These are phyloP conservation scores for Fusarium goolgardi DNA, from an alignment of 2,329 filamentous ascomycete genomes.

Conservation along the genomic window DNA sequence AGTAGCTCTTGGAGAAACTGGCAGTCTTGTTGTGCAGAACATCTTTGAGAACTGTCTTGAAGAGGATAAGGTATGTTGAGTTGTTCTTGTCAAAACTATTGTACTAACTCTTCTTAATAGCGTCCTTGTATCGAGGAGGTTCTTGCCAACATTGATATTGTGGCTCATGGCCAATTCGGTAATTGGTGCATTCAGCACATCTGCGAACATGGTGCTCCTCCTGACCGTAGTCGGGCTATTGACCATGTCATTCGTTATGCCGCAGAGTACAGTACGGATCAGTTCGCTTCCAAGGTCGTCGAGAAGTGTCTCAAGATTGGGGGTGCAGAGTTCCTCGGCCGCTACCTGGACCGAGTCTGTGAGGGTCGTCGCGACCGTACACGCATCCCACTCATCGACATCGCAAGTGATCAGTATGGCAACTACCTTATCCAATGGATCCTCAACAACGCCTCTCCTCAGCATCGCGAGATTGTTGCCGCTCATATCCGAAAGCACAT, in stretches of 20 bases:
- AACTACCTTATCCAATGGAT: conserved; percentile 99
- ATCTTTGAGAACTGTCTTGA: conserved; percentile 99
- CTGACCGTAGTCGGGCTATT: conserved; percentile 91
- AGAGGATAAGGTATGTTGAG: conserved; percentile 86
- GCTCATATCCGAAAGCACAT: conserved; percentile 98
- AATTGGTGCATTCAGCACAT: conserved; percentile 99
- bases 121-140: conserved; percentile 98
- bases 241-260: conserved; percentile 95
- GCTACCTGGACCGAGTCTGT: conserved; percentile 93
- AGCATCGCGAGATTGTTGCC: conserved; percentile 93
- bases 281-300: conserved; percentile 98
- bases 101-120: conserved; percentile 59
- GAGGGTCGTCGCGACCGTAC: conserved; percentile 91
- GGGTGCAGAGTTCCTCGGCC: conserved; percentile 86
- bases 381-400: conserved; percentile 96
- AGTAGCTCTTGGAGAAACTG: conserved; percentile 95
- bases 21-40: conserved; percentile 97
- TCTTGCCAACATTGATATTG: conserved; percentile 91
- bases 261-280: conserved; percentile 97
- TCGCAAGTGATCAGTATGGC: conserved; percentile 97
- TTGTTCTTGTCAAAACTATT: neutral
- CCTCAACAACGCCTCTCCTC: conserved; percentile 84
- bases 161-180: conserved; percentile 96
- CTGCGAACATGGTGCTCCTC: conserved; percentile 92
- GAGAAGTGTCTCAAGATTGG: conserved; percentile 99